phyloP scores from a whole-genome alignment of 1,284 basidiomycete species.

The Spongispora temasekensis region DNA sequence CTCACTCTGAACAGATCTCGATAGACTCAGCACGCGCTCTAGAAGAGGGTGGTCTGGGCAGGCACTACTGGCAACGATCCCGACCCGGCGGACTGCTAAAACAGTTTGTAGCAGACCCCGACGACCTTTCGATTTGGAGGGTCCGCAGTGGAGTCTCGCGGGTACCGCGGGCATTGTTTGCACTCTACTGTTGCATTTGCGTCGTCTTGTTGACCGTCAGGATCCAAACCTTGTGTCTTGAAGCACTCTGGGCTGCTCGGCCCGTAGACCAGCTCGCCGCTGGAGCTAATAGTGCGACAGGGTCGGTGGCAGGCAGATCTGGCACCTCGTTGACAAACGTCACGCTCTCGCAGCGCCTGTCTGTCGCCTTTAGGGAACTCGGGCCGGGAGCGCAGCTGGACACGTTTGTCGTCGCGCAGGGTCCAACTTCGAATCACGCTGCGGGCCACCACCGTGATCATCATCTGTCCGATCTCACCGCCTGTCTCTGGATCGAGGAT shows the following conservation, averaged over 20 bases:
- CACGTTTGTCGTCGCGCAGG: slow-evolving; percentile 21
- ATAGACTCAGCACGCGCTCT: slow-evolving; percentile 11
- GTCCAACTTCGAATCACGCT: no score
- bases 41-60: slow-evolving; percentile 20
- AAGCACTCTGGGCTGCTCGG: slow-evolving; percentile 1
- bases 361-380: slow-evolving; percentile 18
- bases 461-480: slow-evolving; percentile 38
- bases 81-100: slow-evolving; percentile 16
- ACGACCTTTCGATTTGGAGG: slow-evolving; percentile 25
- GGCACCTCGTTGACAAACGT: slow-evolving; percentile 26
- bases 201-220: slow-evolving; percentile 40
- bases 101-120: slow-evolving; percentile 26
- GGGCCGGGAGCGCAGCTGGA: slow-evolving; percentile 29
- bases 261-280: no score
- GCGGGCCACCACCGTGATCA: background rate
- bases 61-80: slow-evolving; percentile 18
- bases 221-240: slow-evolving; percentile 11
- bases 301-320: no score
- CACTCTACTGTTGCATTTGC: slow-evolving; percentile 45
- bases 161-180: slow-evolving; percentile 36
- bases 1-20: slow-evolving; percentile 26
- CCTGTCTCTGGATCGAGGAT: slow-evolving; percentile 54
- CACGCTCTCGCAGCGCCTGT: slow-evolving; percentile 23
- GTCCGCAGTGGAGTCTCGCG: slow-evolving; percentile 29
- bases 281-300: no score